phyloP scores from a whole-genome alignment of 768 basidiomycete genomes.

The Lactarius trivialis region DNA sequence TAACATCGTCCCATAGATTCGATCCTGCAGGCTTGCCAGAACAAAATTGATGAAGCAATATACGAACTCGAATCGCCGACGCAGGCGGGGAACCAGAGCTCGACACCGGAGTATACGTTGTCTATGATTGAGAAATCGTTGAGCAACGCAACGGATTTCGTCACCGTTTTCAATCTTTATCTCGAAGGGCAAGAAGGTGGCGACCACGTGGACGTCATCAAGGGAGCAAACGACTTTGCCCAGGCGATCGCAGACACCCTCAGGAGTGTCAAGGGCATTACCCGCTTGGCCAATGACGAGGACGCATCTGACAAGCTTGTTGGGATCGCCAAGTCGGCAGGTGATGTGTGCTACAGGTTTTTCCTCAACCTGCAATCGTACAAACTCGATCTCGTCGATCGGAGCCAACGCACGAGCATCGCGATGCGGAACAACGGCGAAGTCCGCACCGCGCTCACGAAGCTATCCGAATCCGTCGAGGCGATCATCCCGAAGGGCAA shows the following conservation, averaged over 20 bases:
- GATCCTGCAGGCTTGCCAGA: slow-evolving; percentile 91
- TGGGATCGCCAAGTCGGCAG: slow-evolving; percentile 73
- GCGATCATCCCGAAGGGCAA: slow-evolving; percentile 79
- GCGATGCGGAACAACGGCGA: slow-evolving; percentile 88
- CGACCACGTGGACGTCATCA: slow-evolving; percentile 96
- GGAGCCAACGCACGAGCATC: slow-evolving; percentile 69
- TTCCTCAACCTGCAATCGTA: slow-evolving; percentile 97
- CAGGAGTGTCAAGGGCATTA: slow-evolving; percentile 92
- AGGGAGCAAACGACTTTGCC: slow-evolving; percentile 92
- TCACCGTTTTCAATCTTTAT: slow-evolving; percentile 87
- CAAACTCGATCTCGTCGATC: slow-evolving; percentile 75
- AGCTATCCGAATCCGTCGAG: slow-evolving; percentile 85
- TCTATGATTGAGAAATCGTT: slow-evolving; percentile 97
- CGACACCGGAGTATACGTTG: slow-evolving; percentile 97
- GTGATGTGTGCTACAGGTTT: slow-evolving; percentile 83
- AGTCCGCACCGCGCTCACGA: slow-evolving; percentile 70
- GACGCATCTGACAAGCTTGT: slow-evolving; percentile 90
- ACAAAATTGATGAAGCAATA: slow-evolving; percentile 94
- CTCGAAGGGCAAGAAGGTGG: slow-evolving; percentile 83
- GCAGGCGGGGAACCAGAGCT: slow-evolving; percentile 89
- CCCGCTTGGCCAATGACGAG: slow-evolving; percentile 84
- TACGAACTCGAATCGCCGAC: slow-evolving; percentile 97
- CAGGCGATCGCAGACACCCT: slow-evolving; percentile 90
- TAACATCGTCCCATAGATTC: slow-evolving; percentile 56
- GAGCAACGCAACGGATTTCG: slow-evolving; percentile 94